These are phyloP conservation scores for Saturnispora quitensis DNA, from an alignment of 805 yeast genomes.

Conservation along the genomic window DNA sequence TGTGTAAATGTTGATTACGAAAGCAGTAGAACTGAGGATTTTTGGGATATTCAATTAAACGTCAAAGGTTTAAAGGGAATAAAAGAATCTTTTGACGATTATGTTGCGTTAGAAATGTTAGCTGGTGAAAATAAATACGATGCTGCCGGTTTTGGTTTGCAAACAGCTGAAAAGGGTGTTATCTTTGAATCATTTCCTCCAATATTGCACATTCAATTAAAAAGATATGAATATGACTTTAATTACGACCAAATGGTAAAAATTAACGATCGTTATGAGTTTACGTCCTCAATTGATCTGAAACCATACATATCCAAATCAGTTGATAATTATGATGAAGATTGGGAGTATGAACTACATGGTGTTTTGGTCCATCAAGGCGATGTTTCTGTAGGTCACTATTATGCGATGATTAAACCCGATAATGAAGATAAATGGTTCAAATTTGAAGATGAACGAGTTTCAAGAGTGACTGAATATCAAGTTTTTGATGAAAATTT, in stretches of 20 bases:
- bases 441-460: slow-evolving; percentile 92
- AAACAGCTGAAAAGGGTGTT: slow-evolving; percentile 95
- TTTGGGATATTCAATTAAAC: slow-evolving; percentile 96
- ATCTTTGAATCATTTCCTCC: slow-evolving; percentile 86
- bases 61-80: slow-evolving; percentile 75
- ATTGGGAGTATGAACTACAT: slow-evolving; percentile 76
- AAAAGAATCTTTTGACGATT: slow-evolving; percentile 70
- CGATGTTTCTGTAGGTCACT: slow-evolving; percentile 92
- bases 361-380: slow-evolving; percentile 96
- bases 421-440: slow-evolving; percentile 56
- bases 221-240: slow-evolving; percentile 91
- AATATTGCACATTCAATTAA: slow-evolving; percentile 85
- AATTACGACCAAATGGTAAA: slow-evolving; percentile 81
- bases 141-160: slow-evolving; percentile 83
- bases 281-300: slow-evolving; percentile 74
- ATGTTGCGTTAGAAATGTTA: slow-evolving; percentile 79
- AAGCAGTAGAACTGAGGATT: slow-evolving; percentile 84
- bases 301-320: slow-evolving; percentile 66
- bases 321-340: slow-evolving; percentile 35
- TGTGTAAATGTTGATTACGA: slow-evolving; percentile 92
- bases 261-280: slow-evolving; percentile 87
- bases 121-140: slow-evolving; percentile 94
- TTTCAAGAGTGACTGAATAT: slow-evolving; percentile 71
- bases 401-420: slow-evolving; percentile 90
- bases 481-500: slow-evolving; percentile 90